These are phyloP conservation scores for Bothriochloa decipiens DNA, from an alignment of 176 grass and related monocot species.

Conservation along the genomic window DNA sequence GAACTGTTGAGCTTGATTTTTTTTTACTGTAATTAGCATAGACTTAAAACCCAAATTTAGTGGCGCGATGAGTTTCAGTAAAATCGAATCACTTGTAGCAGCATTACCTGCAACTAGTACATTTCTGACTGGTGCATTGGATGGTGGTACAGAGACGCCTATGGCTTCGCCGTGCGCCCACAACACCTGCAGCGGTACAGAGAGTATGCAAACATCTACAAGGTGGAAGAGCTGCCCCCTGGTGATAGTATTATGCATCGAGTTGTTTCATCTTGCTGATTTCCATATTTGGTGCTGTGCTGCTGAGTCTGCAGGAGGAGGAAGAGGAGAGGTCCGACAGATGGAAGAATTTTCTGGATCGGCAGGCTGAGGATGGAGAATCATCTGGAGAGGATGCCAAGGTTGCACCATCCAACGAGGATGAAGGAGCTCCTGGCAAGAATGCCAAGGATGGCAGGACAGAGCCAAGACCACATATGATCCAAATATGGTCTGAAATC, in stretches of 20 bases:
- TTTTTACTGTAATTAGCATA: neutral
- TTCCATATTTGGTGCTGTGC: slow-evolving; percentile 25
- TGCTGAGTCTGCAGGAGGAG: slow-evolving; percentile 74
- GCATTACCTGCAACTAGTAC: neutral
- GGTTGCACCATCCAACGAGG: slow-evolving; percentile 50
- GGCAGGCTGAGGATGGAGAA: slow-evolving; percentile 61
- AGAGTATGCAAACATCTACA: slow-evolving; percentile 97
- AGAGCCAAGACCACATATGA: slow-evolving; percentile 55
- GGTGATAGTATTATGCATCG: slow-evolving; percentile 28
- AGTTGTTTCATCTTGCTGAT: slow-evolving; percentile 32
- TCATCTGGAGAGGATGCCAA: slow-evolving; percentile 70
- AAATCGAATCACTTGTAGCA: neutral
- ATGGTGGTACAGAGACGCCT: slow-evolving; percentile 80
- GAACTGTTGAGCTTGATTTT: too few species aligned
- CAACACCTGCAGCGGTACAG: slow-evolving; percentile 94
- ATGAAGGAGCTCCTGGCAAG: slow-evolving; percentile 33
- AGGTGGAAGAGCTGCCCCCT: slow-evolving; percentile 51
- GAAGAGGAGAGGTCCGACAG: slow-evolving; percentile 99
- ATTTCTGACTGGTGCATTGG: slow-evolving; percentile 37
- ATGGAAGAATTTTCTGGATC: slow-evolving; percentile 91
- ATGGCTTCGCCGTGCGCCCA: slow-evolving; percentile 95
- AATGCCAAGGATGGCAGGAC: slow-evolving; percentile 21
- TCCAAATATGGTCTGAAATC: slow-evolving; percentile 79
- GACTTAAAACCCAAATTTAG: neutral
- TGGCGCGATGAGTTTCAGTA: neutral